phyloP scores from a whole-genome alignment of 441 rosid genomes.

The Corymbia calophylla region DNA sequence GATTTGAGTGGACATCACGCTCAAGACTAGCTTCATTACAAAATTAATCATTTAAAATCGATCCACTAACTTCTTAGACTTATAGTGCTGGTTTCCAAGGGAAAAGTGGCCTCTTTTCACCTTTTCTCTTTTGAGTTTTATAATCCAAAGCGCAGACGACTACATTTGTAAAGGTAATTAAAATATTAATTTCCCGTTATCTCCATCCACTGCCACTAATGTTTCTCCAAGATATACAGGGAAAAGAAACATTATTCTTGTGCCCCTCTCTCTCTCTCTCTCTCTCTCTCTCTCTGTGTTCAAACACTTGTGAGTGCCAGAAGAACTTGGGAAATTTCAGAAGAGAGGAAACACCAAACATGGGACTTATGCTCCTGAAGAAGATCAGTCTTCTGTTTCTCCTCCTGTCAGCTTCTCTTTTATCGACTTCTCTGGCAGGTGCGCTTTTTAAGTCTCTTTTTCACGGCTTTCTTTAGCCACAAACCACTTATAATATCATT shows the following conservation, averaged over 20 bases:
- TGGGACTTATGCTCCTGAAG: constrained; percentile 23
- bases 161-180: constrained; percentile 5
- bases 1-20: background rate
- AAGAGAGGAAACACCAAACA: constrained; percentile 1
- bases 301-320: background rate
- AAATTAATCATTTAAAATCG: constrained; percentile 8
- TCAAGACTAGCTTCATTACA: background rate
- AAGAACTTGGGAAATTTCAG: background rate
- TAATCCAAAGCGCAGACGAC: constrained; percentile 8
- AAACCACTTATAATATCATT: background rate
- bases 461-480: background rate
- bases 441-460: background rate
- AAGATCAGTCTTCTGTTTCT: constrained; percentile 42
- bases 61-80: constrained; percentile 61
- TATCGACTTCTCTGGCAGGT: constrained; percentile 65
- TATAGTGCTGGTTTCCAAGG: constrained; percentile 63
- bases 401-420: constrained; percentile 39
- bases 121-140: constrained; percentile 32
- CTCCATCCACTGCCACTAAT: background rate
- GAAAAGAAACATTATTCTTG: background rate
- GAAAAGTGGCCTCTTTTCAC: constrained; percentile 67
- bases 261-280: background rate
- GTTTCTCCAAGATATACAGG: constrained; percentile 1
- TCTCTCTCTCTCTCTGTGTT: background rate
- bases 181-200: constrained; percentile 9